Conservation (phyloP, 2,329 filamentous ascomycete genomes). For the Colletotrichum lentis region DNA sequence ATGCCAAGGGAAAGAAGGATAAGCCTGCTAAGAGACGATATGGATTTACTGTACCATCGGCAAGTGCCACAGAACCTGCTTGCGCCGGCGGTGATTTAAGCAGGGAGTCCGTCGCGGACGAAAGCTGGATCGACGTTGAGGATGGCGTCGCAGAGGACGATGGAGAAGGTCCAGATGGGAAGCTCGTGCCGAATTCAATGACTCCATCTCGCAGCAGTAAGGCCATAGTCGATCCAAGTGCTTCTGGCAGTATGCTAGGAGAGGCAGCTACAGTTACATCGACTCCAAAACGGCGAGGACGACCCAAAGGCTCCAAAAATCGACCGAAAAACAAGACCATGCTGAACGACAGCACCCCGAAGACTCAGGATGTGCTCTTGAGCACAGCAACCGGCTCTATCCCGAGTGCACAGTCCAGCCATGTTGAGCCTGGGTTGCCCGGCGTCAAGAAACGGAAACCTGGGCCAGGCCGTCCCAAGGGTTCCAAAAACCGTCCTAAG, state of each 20-base stretch:
- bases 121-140: constrained; percentile 58
- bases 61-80: neutral
- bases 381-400: neutral
- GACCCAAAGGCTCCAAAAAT: constrained; percentile 41
- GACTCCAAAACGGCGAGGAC: constrained; percentile 37
- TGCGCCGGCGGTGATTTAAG: neutral
- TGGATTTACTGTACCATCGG: neutral
- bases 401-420: neutral
- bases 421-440: constrained; percentile 36
- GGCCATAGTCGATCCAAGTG: neutral
- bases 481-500: constrained; percentile 60
- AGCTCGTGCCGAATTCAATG: neutral
- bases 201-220: neutral
- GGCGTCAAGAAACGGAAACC: constrained; percentile 48
- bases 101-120: constrained; percentile 43
- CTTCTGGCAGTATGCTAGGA: neutral
- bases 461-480: constrained; percentile 57
- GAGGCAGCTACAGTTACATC: constrained; percentile 29
- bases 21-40: constrained; percentile 9
- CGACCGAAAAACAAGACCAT: constrained; percentile 14
- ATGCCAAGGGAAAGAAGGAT: constrained; percentile 55
- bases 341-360: neutral
- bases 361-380: neutral
- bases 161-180: neutral
- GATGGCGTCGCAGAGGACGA: constrained; percentile 47